phyloP scores from a whole-genome alignment of 139 green algal genomes.

The Protoeuglena noctilucae region DNA sequence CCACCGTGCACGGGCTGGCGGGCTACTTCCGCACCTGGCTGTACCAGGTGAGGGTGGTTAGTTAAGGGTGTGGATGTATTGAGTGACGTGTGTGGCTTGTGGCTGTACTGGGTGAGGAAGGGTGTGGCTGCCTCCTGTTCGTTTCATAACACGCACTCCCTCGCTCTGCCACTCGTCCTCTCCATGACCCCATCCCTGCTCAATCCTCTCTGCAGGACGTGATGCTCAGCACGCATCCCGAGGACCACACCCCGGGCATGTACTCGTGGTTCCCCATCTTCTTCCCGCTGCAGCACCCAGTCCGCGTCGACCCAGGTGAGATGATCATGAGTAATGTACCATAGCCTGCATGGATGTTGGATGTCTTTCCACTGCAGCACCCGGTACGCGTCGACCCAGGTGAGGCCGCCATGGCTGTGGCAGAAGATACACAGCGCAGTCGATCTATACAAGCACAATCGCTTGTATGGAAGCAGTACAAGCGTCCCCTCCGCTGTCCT shows the following conservation, averaged over 20 bases:
- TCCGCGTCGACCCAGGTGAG: slow-evolving; percentile 38
- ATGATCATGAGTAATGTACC: slow-evolving; percentile 22
- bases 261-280: slow-evolving; percentile 93
- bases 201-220: too few species aligned
- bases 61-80: too few species aligned
- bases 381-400: slow-evolving; percentile 49
- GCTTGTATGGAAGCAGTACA: too few species aligned
- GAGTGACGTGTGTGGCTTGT: too few species aligned
- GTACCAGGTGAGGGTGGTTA: slow-evolving; percentile 39
- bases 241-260: slow-evolving; percentile 80
- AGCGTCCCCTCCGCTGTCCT: not conserved
- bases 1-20: slow-evolving; percentile 72
- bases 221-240: slow-evolving; percentile 69
- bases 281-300: slow-evolving; percentile 72
- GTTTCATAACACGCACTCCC: too few species aligned
- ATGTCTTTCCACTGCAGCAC: slow-evolving; percentile 1
- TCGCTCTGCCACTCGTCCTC: too few species aligned
- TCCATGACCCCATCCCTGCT: too few species aligned
- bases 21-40: slow-evolving; percentile 91
- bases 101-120: too few species aligned
- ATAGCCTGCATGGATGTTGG: slow-evolving; percentile 3
- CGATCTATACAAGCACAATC: too few species aligned
- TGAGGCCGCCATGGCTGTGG: slow-evolving; percentile 14
- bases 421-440: too few species aligned
- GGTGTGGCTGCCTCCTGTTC: too few species aligned